Base-by-base conservation (phyloP, 2,329 filamentous ascomycete genomes). In the Drechslera avenae region DNA sequence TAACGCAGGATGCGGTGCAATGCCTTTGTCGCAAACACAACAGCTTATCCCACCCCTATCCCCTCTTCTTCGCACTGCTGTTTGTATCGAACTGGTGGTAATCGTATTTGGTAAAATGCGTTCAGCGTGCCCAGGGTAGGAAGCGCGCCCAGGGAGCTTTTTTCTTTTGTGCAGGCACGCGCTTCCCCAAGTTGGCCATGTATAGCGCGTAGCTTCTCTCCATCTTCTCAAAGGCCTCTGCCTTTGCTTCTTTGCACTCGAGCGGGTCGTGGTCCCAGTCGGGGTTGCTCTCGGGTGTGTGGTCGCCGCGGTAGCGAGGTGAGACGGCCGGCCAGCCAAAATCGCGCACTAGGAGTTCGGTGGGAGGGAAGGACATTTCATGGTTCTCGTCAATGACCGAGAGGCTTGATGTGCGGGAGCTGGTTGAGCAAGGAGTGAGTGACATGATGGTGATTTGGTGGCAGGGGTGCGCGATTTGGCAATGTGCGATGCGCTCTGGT, bases 251-350 rank as follows among this genome's bases (percentile, higher is more conserved):
- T 13, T 61, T 54, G 26, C 60, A 62, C 23, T 59, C 57, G 28
- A 64, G 51, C 12, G 59, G 59, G 47, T 66, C 57, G 51, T 64
- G 54, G 1, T 56, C 59, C 55, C 61, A 63, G 18, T 64, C 63
- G 1, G 63, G 63, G 13, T 66, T 66, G 53, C 61, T 66, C 39
- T 57, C 58, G n/a, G 55, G 63, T 7, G 58, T 62, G 49, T 66
- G 63, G 50, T 66, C 63, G 39, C 63, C 63, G 33, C 48, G 58
- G 34, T 66, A 64, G 26, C 63, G 55, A 26, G 63, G 56, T 41
- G 60, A 64, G 9, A 57, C 51, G 13, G 47, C 54, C 4, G 59
- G 56, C 52, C 63, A 66, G 16, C 62, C 63, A 28, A 64, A 66
- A 39, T 66, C 63, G 42, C 62, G 50, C 14, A 66, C 59, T 4